Conservation (phyloP, 257 asterid species). For the Fraxinus cuspidata region DNA sequence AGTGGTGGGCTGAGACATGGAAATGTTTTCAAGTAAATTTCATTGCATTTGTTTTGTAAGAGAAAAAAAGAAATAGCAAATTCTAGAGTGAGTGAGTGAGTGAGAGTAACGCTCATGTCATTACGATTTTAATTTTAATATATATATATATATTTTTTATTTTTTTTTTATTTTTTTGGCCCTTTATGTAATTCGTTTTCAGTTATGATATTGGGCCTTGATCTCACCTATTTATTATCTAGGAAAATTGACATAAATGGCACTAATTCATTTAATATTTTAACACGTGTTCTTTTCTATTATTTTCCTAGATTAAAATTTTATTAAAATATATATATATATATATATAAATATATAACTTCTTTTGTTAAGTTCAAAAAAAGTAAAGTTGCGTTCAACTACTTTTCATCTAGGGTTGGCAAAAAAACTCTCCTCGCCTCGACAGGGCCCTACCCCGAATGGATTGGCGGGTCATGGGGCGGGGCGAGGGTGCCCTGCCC, state of each 20-base stretch:
- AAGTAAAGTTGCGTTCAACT: too few species aligned
- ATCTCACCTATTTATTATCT: not conserved
- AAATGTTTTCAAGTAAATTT: conserved; percentile 12
- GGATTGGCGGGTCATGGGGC: too few species aligned
- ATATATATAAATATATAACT: too few species aligned
- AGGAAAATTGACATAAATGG: not conserved
- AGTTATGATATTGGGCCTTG: not conserved
- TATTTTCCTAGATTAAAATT: not conserved
- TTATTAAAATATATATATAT: too few species aligned
- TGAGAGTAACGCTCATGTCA: not conserved
- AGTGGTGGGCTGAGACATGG: conserved; percentile 64
- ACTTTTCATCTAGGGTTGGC: too few species aligned
- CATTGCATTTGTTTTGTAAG: not conserved
- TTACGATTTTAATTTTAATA: not conserved
- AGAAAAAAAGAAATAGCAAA: not conserved
- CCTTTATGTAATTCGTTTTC: not conserved
- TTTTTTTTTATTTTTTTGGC: too few species aligned
- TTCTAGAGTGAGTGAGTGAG: not conserved
- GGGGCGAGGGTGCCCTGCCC: too few species aligned
- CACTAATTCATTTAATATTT: not conserved
- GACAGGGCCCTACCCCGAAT: too few species aligned
- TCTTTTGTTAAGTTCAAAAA: too few species aligned
- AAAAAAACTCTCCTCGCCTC: too few species aligned
- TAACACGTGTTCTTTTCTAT: not conserved
- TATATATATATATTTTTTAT: too few species aligned